These are phyloP conservation scores for Teratosphaeriaceae sp. DNA, from an alignment of 2,329 filamentous ascomycete species.

Conservation along the genomic window DNA sequence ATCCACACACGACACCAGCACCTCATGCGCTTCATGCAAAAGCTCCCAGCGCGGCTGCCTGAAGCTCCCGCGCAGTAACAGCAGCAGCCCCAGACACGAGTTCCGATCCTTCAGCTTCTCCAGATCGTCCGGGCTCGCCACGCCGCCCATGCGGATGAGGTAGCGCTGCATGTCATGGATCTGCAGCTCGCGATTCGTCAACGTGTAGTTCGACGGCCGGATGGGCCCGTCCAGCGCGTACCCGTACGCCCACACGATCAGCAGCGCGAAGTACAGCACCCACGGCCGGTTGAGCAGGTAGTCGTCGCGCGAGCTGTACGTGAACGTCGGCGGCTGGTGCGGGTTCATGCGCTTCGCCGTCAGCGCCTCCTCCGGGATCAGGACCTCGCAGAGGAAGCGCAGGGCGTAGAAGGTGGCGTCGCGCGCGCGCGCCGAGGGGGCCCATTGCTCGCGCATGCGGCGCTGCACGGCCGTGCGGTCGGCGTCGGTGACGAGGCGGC, in stretches of 20 bases:
- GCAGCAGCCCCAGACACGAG: slow-evolving; percentile 70
- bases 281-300: slow-evolving; percentile 86
- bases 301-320: slow-evolving; percentile 80
- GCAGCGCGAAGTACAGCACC: slow-evolving; percentile 87
- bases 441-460: slow-evolving; percentile 85
- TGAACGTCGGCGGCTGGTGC: slow-evolving; percentile 31
- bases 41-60: slow-evolving; percentile 83
- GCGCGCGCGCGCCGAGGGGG: slow-evolving; percentile 76
- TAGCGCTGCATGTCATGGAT: slow-evolving; percentile 74
- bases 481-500: slow-evolving; percentile 72
- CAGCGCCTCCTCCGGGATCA: slow-evolving; percentile 55
- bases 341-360: slow-evolving; percentile 10
- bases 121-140: slow-evolving; percentile 70
- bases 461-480: slow-evolving; percentile 75
- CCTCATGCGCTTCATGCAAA: slow-evolving; percentile 74
- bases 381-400: slow-evolving; percentile 78
- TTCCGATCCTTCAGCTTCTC: slow-evolving; percentile 70
- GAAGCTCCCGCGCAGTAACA: slow-evolving; percentile 78
- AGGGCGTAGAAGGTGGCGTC: slow-evolving; percentile 91
- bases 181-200: slow-evolving; percentile 58
- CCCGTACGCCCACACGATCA: slow-evolving; percentile 94
- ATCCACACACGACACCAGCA: slow-evolving; percentile 75
- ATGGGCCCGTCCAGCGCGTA: slow-evolving; percentile 76
- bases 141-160: slow-evolving; percentile 63
- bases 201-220: slow-evolving; percentile 34